Evolutionary conservation across 2,329 filamentous ascomycete genomes (phyloP).

Genomic region (Aspergillaceae sp.): DNA sequence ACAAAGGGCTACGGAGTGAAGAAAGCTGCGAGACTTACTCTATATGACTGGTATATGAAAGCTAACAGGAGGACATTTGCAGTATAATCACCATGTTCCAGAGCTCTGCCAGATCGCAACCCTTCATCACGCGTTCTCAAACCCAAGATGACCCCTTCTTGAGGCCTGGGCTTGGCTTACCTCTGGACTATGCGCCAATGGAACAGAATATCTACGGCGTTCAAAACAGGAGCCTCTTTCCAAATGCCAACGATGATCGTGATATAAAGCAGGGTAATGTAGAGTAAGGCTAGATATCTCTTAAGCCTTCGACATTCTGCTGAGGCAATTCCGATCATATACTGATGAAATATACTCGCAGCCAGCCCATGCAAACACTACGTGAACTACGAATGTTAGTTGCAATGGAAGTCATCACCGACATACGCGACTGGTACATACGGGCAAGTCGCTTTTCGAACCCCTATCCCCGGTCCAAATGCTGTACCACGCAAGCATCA

Average conservation of each 20-base stretch:
- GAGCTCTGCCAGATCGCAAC: slow-evolving; percentile 5
- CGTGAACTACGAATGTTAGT: slow-evolving; percentile 33
- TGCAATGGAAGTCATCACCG: slow-evolving; percentile 34
- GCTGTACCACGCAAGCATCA: too few relatives aligned
- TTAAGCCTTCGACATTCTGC: background rate
- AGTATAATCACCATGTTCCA: slow-evolving; percentile 13
- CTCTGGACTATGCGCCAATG: slow-evolving; percentile 18
- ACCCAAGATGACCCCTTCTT: slow-evolving; percentile 10
- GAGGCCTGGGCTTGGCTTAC: slow-evolving; percentile 27
- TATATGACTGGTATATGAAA: too few relatives aligned
- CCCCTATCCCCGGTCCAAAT: too few relatives aligned
- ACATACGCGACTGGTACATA: slow-evolving; percentile 32
- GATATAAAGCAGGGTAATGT: slow-evolving; percentile 21
- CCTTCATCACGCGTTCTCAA: slow-evolving; percentile 4
- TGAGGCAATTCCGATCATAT: background rate
- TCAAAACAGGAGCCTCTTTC: slow-evolving; percentile 21
- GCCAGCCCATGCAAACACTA: slow-evolving; percentile 22
- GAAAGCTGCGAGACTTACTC: too few relatives aligned
- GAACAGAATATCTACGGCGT: slow-evolving; percentile 22
- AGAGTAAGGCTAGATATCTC: slow-evolving; percentile 12
- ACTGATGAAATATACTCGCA: slow-evolving; percentile 2
- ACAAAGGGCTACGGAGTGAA: too few relatives aligned
- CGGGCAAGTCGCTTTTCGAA: slow-evolving; percentile 17
- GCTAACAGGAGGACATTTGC: background rate
- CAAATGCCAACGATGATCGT: slow-evolving; percentile 24